phyloP scores from a whole-genome alignment of 1,284 basidiomycete species.

The Blastosporella zonata region DNA sequence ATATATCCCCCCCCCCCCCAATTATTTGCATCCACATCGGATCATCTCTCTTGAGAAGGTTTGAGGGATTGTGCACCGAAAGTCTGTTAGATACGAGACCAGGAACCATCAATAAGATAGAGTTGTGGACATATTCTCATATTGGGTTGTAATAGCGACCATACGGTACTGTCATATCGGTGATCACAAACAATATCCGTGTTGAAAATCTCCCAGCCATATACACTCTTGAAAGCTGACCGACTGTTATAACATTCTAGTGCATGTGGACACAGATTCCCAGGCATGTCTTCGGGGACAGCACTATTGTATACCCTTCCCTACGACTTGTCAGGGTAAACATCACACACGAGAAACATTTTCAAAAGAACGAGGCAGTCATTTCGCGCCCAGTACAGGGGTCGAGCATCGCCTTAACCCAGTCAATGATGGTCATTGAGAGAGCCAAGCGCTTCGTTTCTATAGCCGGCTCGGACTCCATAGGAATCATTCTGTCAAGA shows the following conservation, averaged over 20 bases:
- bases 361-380: too few species aligned
- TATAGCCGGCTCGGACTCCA: slow-evolving; percentile 9
- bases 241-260: slow-evolving; percentile 10
- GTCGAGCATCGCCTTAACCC: background rate
- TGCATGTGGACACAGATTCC: slow-evolving; percentile 11
- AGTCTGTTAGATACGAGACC: background rate
- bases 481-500: slow-evolving; percentile 9
- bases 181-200: slow-evolving; percentile 1
- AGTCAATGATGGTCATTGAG: background rate
- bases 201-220: background rate
- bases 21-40: too few species aligned
- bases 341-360: too few species aligned
- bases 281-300: background rate
- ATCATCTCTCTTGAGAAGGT: too few species aligned
- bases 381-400: too few species aligned
- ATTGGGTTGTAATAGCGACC: slow-evolving; percentile 6
- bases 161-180: slow-evolving; percentile 2
- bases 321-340: too few species aligned
- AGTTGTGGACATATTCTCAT: too few species aligned
- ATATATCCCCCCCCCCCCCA: too few species aligned
- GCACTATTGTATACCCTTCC: background rate
- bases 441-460: slow-evolving; percentile 6
- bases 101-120: slow-evolving; percentile 14
- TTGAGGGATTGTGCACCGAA: too few species aligned
- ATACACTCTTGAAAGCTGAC: background rate